phyloP scores from a whole-genome alignment of 164 flowering plant genomes.

The Aristolochia fimbriata region DNA sequence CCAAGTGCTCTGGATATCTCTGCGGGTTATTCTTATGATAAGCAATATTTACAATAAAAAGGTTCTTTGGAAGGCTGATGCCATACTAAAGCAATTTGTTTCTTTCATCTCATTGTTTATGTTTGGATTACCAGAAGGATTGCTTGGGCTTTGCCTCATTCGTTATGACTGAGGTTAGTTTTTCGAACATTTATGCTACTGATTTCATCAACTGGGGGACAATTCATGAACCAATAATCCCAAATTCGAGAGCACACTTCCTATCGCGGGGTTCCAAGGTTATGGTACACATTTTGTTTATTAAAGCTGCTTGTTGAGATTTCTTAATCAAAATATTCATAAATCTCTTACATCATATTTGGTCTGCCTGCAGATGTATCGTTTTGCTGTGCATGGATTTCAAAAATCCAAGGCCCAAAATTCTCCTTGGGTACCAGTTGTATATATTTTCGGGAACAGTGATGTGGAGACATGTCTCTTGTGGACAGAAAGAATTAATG shows the following conservation, averaged over 20 bases:
- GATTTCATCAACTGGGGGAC: constrained; percentile 45
- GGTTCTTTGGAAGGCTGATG: too few species aligned
- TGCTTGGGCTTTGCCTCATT: constrained; percentile 38
- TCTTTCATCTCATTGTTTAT: neutral
- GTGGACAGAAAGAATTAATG: constrained; percentile 51
- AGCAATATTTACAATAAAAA: too few species aligned
- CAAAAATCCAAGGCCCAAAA: constrained; percentile 39
- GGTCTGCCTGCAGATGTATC: constrained; percentile 51
- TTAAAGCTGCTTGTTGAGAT: neutral
- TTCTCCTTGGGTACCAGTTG: constrained; percentile 36
- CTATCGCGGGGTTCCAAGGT: constrained; percentile 43
- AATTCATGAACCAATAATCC: constrained; percentile 32
- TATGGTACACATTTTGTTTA: constrained; percentile 1
- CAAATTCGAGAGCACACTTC: constrained; percentile 23
- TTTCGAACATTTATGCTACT: constrained; percentile 63
- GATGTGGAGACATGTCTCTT: constrained; percentile 46
- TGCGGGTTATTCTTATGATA: too few species aligned
- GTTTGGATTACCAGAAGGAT: constrained; percentile 21
- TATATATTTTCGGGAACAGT: constrained; percentile 62
- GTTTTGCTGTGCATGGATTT: constrained; percentile 61
- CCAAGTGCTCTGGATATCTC: too few species aligned
- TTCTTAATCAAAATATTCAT: neutral
- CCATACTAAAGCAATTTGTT: too few species aligned
- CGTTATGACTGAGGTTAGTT: constrained; percentile 31
- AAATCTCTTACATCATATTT: neutral